Conservation (phyloP, 441 rosid species). For the Raphanus hybrid region DNA sequence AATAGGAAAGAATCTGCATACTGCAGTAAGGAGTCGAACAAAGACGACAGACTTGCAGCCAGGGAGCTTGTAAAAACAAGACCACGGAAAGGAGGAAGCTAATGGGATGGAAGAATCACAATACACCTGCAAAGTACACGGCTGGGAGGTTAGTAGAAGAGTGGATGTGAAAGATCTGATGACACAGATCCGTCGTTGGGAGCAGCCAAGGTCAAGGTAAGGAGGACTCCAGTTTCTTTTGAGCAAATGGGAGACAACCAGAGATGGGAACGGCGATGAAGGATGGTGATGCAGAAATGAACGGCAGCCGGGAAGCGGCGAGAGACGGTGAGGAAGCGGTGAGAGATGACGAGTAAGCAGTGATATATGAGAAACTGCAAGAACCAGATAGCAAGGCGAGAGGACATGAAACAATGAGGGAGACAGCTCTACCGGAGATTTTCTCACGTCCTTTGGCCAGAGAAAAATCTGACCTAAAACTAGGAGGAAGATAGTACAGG, state of each 20-base stretch:
- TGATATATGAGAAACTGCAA: not conserved
- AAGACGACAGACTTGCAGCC: too few species aligned
- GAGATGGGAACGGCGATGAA: not conserved
- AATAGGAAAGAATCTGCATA: too few species aligned
- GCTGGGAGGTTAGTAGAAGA: too few species aligned
- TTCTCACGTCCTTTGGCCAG: not conserved
- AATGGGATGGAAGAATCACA: not conserved
- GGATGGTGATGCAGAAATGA: not conserved
- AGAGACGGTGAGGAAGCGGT: not conserved
- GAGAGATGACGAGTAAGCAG: not conserved
- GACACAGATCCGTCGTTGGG: too few species aligned
- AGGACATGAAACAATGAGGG: not conserved
- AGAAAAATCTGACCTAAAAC: not conserved
- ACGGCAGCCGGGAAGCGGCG: not conserved
- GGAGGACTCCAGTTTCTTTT: not conserved
- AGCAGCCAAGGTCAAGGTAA: not conserved
- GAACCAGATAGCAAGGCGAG: not conserved
- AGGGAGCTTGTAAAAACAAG: too few species aligned
- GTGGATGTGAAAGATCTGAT: too few species aligned
- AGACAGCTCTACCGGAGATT: not conserved
- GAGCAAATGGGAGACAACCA: not conserved
- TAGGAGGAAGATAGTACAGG: not conserved
- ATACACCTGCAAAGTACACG: not conserved
- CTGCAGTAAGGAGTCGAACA: too few species aligned
- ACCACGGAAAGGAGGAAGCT: not conserved